Evolutionary conservation across 2,329 filamentous ascomycete genomes (phyloP).

Genomic region (Daldinia eschscholtzii): DNA sequence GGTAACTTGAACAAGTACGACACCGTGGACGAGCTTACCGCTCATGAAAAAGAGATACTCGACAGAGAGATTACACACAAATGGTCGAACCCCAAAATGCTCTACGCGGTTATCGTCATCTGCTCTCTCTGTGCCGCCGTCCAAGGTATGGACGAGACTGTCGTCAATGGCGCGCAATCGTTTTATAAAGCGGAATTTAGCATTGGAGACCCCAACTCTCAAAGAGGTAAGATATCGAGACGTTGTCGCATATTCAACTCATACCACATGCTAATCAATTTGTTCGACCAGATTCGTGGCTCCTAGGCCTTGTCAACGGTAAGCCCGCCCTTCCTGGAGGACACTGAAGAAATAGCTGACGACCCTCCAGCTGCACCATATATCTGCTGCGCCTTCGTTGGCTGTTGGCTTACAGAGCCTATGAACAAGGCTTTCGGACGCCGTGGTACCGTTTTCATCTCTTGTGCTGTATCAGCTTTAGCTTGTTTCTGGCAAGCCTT

Average conservation of each 20-base stretch:
- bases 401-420: constrained; percentile 80
- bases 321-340: constrained; percentile 13
- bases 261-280: constrained; percentile 12
- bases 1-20: constrained; percentile 64
- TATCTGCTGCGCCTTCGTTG: constrained; percentile 75
- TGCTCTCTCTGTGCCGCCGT: constrained; percentile 67
- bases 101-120: constrained; percentile 74
- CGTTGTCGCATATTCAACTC: neutral
- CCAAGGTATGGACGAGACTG: constrained; percentile 79
- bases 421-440: constrained; percentile 78
- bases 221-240: constrained; percentile 49
- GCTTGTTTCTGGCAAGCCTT: constrained; percentile 66
- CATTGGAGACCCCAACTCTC: constrained; percentile 64
- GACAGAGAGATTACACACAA: constrained; percentile 72
- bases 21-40: constrained; percentile 65
- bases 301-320: constrained; percentile 72
- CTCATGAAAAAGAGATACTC: constrained; percentile 69
- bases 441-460: constrained; percentile 77
- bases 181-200: constrained; percentile 74
- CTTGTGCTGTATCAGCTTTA: constrained; percentile 71
- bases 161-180: constrained; percentile 76
- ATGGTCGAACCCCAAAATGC: constrained; percentile 75
- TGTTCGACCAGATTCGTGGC: constrained; percentile 60
- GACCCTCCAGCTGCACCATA: constrained; percentile 62
- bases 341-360: constrained; percentile 16